A percentile compares a stretch with the other conserved stretches of the same genome.
These are phyloP conservation scores for Tirmania nivea DNA, from an alignment of 495 filamentous ascomycete species.

Conservation along the genomic window DNA sequence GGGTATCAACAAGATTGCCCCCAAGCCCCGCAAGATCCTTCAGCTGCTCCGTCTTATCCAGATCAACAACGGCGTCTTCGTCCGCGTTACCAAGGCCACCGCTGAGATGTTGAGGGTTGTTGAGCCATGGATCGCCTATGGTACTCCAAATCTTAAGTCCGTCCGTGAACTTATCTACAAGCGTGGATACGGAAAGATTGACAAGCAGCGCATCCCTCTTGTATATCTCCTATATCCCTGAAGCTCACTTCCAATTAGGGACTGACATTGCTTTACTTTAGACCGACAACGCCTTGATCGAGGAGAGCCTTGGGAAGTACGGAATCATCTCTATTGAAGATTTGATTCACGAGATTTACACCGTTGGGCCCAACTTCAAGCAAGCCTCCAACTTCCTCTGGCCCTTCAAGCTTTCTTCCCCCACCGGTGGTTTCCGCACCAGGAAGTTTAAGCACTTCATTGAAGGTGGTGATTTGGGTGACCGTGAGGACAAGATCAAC, in stretches of 20 bases:
- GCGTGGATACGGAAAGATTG: slow-evolving; percentile 92
- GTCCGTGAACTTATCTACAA: slow-evolving; percentile 99
- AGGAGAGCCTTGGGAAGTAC: slow-evolving; percentile 88
- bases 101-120: slow-evolving; percentile 93
- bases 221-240: neutral
- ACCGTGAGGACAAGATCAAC: slow-evolving; percentile 99
- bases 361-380: slow-evolving; percentile 99
- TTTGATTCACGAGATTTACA: slow-evolving; percentile 97
- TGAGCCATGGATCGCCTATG: slow-evolving; percentile 96
- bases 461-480: slow-evolving; percentile 93
- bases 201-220: slow-evolving; percentile 85
- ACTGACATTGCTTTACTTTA: slow-evolving; percentile 1
- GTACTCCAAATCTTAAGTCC: slow-evolving; percentile 96
- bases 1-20: slow-evolving; percentile 99
- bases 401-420: slow-evolving; percentile 99
- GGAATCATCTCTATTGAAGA: slow-evolving; percentile 99
- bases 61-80: slow-evolving; percentile 99
- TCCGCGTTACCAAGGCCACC: slow-evolving; percentile 94
- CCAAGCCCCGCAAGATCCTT: slow-evolving; percentile 98
- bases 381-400: slow-evolving; percentile 98
- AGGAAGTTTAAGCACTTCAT: slow-evolving; percentile 99
- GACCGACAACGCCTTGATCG: slow-evolving; percentile 94
- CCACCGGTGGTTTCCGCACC: slow-evolving; percentile 80
- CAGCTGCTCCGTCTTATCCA: slow-evolving; percentile 97
- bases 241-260: neutral